A percentile compares a stretch with the other conserved stretches of the same genome.
Conservation (phyloP, 176 grass and related monocot species). For the Zea luxurians region DNA sequence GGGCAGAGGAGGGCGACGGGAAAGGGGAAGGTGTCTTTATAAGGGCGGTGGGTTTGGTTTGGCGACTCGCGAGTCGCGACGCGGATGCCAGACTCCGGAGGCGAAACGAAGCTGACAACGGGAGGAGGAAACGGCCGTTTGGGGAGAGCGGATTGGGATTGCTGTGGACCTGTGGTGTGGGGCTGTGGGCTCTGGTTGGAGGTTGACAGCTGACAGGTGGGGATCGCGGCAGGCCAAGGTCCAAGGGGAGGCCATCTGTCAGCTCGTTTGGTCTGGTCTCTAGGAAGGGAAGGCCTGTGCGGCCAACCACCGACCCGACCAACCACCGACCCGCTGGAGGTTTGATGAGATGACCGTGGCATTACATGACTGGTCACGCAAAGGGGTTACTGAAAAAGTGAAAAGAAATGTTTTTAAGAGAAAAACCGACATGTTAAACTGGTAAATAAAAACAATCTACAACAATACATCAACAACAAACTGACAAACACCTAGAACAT, state of each 20-base stretch:
- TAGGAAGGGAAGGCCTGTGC: too few species aligned
- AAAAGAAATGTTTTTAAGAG: too few species aligned
- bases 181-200: neutral
- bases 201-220: conserved; percentile 33
- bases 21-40: conserved; percentile 5
- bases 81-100: neutral
- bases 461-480: too few species aligned
- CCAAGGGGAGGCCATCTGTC: neutral
- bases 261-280: neutral
- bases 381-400: too few species aligned
- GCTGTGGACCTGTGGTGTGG: neutral
- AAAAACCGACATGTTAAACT: too few species aligned
- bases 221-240: neutral
- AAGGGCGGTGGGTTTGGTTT: neutral
- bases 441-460: too few species aligned
- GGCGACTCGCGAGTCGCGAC: conserved; percentile 22
- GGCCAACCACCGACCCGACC: too few species aligned
- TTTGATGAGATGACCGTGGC: neutral
- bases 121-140: neutral
- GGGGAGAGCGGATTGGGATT: neutral
- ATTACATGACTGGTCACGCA: neutral
- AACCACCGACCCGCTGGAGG: neutral
- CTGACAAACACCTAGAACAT: too few species aligned
- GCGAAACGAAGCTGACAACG: neutral
- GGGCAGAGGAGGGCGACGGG: neutral